These are phyloP conservation scores for Neurospora cerealis DNA, from an alignment of 495 filamentous ascomycete species.

Conservation along the genomic window DNA sequence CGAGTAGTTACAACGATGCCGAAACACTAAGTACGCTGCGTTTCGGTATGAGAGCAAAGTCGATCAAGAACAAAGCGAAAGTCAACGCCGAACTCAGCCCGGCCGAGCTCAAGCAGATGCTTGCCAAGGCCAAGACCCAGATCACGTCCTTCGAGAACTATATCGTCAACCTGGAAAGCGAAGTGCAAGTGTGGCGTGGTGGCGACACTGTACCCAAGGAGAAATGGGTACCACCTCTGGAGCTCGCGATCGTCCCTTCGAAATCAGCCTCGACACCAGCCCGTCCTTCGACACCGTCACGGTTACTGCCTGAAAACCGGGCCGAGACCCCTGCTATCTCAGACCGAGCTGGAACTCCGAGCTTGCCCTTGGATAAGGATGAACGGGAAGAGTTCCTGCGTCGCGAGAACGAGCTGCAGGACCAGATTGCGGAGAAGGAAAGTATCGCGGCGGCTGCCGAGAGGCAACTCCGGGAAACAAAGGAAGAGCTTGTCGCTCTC, in stretches of 20 bases:
- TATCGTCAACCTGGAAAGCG: constrained; percentile 71
- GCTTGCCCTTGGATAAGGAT: constrained; percentile 84
- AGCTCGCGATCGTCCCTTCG: neutral
- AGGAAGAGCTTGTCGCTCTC: constrained; percentile 69
- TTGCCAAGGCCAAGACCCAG: constrained; percentile 86
- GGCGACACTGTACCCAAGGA: constrained; percentile 88
- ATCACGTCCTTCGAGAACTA: constrained; percentile 82
- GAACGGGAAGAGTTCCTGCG: constrained; percentile 93
- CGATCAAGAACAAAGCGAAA: constrained; percentile 99
- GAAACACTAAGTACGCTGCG: constrained; percentile 90
- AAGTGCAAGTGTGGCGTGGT: constrained; percentile 75
- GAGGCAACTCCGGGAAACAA: constrained; percentile 64
- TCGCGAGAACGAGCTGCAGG: constrained; percentile 92
- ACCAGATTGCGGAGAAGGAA: constrained; percentile 90
- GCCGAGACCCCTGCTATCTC: constrained; percentile 55
- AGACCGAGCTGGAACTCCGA: constrained; percentile 79
- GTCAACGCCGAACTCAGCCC: constrained; percentile 96
- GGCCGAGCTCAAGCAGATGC: constrained; percentile 79
- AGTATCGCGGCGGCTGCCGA: constrained; percentile 68
- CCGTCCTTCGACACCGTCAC: constrained; percentile 73
- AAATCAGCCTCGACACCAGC: constrained; percentile 53
- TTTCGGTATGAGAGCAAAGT: constrained; percentile 94
- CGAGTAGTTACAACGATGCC: constrained; percentile 94
- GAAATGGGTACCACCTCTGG: constrained; percentile 37
- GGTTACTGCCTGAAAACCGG: constrained; percentile 61